Evolutionary conservation across 2,329 filamentous ascomycete species (phyloP), one percentile per base, ranked within the genome.

Genomic region (Fusarium chaquense): DNA sequence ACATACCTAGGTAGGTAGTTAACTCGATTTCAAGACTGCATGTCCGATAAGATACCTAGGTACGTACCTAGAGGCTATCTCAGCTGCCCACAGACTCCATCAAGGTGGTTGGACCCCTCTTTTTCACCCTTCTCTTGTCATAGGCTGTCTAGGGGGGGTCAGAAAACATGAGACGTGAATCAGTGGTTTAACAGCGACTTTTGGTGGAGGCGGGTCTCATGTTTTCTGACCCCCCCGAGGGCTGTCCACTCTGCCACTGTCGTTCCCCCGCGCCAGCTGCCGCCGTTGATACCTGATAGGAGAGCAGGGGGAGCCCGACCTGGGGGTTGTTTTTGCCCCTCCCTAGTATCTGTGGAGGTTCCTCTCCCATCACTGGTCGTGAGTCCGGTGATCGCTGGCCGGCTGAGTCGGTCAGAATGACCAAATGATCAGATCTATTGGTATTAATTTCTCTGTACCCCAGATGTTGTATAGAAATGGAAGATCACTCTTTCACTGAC

Each of bases 311-410:
- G 26, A 36, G 24, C 5, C 5, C 5, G 32, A 47, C 36, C 36
- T 35, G 32, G 28, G n/a, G n/a, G 49, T 9, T 40, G 49, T 41
- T 43, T 70, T 71, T 56, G 65, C 69, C 67, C 72, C 70, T 71
- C 26, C 36, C 36, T 16, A 40, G n/a, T 40, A 13, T 30, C 26
- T 38, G 47, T 51, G 24, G 47, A 51, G 33, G 33, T 52, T 40
- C 24, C 49, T 40, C 70, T 58, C 55, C 55, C 58, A 65, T 68
- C 62, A 64, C 67, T 73, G 65, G 71, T 68, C 52, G 62, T 38
- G 53, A 56, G 71, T 75, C 73, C 53, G 70, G 73, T 75, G 73
- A 75, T 75, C 70, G 71, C 73, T 71, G 62, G 58, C 62, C 67
- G 72, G 67, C 50, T 73, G 58, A 66, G 73, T 58, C 60, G 65